These are phyloP conservation scores for Xylariaceae sp. DNA, from an alignment of 2,329 filamentous ascomycete species.

Conservation along the genomic window DNA sequence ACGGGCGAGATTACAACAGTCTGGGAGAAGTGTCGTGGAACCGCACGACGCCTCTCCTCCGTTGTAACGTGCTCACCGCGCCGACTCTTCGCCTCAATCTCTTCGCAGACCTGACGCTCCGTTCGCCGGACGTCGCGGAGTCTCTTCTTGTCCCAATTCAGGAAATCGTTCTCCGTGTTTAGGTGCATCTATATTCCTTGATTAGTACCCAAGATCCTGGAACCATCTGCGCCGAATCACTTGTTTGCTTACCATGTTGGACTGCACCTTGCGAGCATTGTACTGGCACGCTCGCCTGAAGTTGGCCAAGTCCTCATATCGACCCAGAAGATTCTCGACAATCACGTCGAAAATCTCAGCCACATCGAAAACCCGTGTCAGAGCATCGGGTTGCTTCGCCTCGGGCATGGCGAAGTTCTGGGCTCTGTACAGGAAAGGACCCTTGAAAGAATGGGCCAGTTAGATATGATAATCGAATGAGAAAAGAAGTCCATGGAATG, in stretches of 20 bases:
- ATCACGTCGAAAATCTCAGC: conserved; percentile 21
- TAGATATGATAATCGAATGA: too few species aligned
- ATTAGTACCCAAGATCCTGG: conserved; percentile 9
- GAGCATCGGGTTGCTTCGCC: conserved; percentile 10
- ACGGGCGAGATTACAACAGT: conserved; percentile 10
- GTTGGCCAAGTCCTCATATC: conserved; percentile 22
- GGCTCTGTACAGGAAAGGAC: conserved; percentile 5
- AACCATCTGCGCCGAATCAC: not conserved
- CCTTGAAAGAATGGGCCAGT: conserved; percentile 4
- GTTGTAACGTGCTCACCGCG: not conserved
- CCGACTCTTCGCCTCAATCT: not conserved
- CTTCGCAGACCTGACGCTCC: not conserved
- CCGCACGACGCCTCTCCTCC: not conserved
- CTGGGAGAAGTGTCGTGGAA: conserved; percentile 1
- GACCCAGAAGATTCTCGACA: conserved; percentile 10
- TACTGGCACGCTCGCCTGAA: conserved; percentile 23
- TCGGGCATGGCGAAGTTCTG: not conserved
- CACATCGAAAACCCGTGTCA: conserved; percentile 15
- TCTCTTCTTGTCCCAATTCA: conserved; percentile 3
- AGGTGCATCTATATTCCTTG: conserved; percentile 17
- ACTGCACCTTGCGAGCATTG: conserved; percentile 12
- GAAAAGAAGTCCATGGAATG: not conserved
- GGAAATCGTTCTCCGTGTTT: conserved; percentile 4
- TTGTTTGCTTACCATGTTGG: conserved; percentile 17
- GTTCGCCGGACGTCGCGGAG: not conserved